These are phyloP conservation scores for Penicillium sp. DNA, from an alignment of 2,329 filamentous ascomycete species.

Conservation along the genomic window DNA sequence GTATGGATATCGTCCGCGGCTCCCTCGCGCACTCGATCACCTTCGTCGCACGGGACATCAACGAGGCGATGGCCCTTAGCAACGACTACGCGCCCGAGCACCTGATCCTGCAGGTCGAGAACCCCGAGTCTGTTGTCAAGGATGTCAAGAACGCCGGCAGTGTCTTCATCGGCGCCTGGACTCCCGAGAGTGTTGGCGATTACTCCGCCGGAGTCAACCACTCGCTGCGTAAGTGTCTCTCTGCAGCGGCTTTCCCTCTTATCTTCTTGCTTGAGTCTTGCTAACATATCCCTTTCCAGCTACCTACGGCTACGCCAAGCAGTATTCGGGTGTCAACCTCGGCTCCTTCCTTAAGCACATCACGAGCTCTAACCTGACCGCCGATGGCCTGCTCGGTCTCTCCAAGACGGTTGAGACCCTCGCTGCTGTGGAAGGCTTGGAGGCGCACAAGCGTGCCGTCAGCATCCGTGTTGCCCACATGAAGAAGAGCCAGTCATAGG, in stretches of 20 bases:
- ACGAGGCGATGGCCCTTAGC: conserved; percentile 76
- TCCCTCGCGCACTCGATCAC: conserved; percentile 90
- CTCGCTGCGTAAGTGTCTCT: conserved; percentile 73
- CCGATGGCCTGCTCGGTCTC: conserved; percentile 79
- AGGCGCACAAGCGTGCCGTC: conserved; percentile 80
- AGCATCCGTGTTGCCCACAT: conserved; percentile 57
- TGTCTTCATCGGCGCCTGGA: conserved; percentile 95
- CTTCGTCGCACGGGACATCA: conserved; percentile 67
- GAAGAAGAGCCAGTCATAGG: conserved; percentile 26
- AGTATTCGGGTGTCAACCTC: conserved; percentile 96
- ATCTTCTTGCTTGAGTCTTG: neutral
- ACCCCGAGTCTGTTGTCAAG: conserved; percentile 71
- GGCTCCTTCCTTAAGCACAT: conserved; percentile 98
- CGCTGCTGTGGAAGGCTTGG: conserved; percentile 88
- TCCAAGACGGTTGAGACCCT: conserved; percentile 90
- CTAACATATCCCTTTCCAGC: conserved; percentile 52
- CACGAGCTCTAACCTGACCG: conserved; percentile 85
- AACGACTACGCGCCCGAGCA: conserved; percentile 97
- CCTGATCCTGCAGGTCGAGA: conserved; percentile 81
- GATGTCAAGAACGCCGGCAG: conserved; percentile 90
- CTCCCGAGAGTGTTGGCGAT: conserved; percentile 94
- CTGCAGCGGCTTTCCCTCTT: neutral
- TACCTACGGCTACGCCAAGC: conserved; percentile 96
- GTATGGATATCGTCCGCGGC: conserved; percentile 88
- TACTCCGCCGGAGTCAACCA: conserved; percentile 99